phyloP scores from a whole-genome alignment of 352 stramenopile genomes.

The Phytophthora multivora region DNA sequence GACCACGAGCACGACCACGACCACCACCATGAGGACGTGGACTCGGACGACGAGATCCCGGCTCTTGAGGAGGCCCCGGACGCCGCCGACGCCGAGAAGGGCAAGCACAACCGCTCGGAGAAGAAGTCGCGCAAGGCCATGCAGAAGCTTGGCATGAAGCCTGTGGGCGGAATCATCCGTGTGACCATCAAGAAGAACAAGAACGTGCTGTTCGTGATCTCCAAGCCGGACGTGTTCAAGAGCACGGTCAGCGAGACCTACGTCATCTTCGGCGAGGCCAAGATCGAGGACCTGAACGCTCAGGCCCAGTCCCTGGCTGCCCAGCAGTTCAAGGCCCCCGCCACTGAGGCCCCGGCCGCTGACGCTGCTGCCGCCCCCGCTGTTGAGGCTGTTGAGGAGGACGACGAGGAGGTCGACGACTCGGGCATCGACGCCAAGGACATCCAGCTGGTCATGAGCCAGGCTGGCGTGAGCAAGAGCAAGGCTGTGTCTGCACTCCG shows the following conservation, averaged over 20 bases:
- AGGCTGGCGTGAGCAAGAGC: conserved; percentile 91
- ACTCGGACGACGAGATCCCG: conserved; percentile 86
- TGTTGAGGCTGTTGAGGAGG: conserved; percentile 56
- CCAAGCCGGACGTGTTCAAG: conserved; percentile 98
- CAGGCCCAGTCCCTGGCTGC: conserved; percentile 88
- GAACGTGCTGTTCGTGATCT: conserved; percentile 97
- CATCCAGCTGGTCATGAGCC: conserved; percentile 98
- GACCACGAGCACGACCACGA: conserved; percentile 49
- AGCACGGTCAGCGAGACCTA: conserved; percentile 94
- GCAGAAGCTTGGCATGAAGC: conserved; percentile 98
- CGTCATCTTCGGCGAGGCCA: conserved; percentile 99
- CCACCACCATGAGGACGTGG: conserved; percentile 67
- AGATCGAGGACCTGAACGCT: conserved; percentile 96
- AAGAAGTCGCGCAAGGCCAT: conserved; percentile 99
- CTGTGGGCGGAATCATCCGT: conserved; percentile 95
- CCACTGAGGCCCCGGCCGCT: conserved; percentile 74
- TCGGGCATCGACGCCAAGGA: conserved; percentile 98
- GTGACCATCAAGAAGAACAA: conserved; percentile 99
- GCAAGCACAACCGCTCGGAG: conserved; percentile 96
- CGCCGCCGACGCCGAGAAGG: conserved; percentile 65
- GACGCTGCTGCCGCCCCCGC: conserved; percentile 35
- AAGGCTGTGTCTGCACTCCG: conserved; percentile 97
- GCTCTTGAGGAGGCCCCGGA: conserved; percentile 77
- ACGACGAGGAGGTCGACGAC: conserved; percentile 95
- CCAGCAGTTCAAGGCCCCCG: conserved; percentile 92